phyloP scores from a whole-genome alignment of 805 yeast genomes.

The Yamadazyma nakazawae region DNA sequence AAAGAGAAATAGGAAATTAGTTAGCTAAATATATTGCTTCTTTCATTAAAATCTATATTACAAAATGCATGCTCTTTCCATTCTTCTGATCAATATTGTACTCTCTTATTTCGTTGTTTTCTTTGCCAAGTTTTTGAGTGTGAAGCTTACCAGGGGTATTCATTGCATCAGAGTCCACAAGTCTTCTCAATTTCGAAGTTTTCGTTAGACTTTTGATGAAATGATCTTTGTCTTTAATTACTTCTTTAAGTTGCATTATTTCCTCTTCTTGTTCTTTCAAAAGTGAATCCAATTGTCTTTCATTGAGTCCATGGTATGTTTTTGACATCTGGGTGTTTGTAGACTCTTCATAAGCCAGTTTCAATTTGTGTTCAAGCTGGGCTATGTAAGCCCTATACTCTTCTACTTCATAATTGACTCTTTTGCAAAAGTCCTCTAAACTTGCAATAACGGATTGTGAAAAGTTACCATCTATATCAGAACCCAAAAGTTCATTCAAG shows the following conservation, averaged over 20 bases:
- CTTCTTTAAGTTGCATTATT: slow-evolving; percentile 58
- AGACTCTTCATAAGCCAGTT: slow-evolving; percentile 22
- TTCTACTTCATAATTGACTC: slow-evolving; percentile 50
- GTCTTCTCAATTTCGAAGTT: slow-evolving; percentile 54
- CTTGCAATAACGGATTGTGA: slow-evolving; percentile 44
- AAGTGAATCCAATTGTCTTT: slow-evolving; percentile 25
- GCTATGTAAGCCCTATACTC: slow-evolving; percentile 57
- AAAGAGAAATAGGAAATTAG: neutral
- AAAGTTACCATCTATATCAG: slow-evolving; percentile 31
- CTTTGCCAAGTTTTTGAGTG: slow-evolving; percentile 4
- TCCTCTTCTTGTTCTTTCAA: slow-evolving; percentile 66
- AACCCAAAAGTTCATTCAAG: slow-evolving; percentile 54
- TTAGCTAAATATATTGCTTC: neutral
- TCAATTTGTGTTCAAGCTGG: slow-evolving; percentile 56
- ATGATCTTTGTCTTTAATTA: slow-evolving; percentile 69
- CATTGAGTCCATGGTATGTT: slow-evolving; percentile 10
- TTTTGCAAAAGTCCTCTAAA: slow-evolving; percentile 47
- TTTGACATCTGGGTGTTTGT: neutral
- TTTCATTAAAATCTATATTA: slow-evolving; percentile 7
- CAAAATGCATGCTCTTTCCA: slow-evolving; percentile 12
- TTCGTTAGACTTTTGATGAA: slow-evolving; percentile 72
- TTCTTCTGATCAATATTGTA: slow-evolving; percentile 9
- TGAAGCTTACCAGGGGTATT: slow-evolving; percentile 10
- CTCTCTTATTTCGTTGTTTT: slow-evolving; percentile 9
- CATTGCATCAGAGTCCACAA: slow-evolving; percentile 33